Conservation (phyloP, 1,284 basidiomycete genomes). For the Puccinia coronata region DNA sequence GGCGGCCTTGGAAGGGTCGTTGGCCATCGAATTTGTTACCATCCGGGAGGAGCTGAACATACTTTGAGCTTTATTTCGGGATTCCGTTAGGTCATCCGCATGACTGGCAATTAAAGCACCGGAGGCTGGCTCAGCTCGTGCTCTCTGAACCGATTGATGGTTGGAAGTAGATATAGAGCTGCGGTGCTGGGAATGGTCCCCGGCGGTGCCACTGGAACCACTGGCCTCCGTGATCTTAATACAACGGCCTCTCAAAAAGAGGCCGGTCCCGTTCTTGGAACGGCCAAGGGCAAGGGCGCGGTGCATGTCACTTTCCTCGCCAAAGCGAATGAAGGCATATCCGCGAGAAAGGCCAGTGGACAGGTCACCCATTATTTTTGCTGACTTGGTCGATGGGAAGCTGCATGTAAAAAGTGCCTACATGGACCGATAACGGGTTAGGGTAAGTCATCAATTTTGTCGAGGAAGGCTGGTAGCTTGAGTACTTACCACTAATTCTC, state of each 20-base stretch:
- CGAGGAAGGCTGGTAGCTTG: neutral
- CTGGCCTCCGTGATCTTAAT: constrained; percentile 62
- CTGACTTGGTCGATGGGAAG: constrained; percentile 84
- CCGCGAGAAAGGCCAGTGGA: constrained; percentile 82
- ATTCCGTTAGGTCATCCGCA: neutral
- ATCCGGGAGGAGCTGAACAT: neutral
- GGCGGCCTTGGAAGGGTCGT: neutral
- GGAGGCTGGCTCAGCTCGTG: constrained; percentile 1
- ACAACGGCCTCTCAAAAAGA: constrained; percentile 55
- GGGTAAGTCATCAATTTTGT: neutral
- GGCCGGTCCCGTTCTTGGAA: constrained; percentile 53
- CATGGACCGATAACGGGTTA: constrained; percentile 58
- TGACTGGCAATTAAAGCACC: neutral
- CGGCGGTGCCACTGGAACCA: constrained; percentile 48
- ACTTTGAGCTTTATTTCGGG: neutral
- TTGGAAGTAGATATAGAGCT: constrained; percentile 30
- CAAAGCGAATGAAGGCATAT: constrained; percentile 85
- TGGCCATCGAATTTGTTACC: neutral
- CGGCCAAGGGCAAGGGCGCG: constrained; percentile 68
- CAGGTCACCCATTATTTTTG: constrained; percentile 88
- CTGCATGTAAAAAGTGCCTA: constrained; percentile 69
- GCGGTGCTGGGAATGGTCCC: constrained; percentile 35
- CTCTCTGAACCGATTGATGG: neutral
- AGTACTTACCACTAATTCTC: constrained; percentile 68
- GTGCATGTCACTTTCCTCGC: constrained; percentile 80